Percentiles rank a stretch among this genome's conserved stretches.
phyloP scores from a whole-genome alignment of 139 green algal species.

The Zygnema circumcarinatum region DNA sequence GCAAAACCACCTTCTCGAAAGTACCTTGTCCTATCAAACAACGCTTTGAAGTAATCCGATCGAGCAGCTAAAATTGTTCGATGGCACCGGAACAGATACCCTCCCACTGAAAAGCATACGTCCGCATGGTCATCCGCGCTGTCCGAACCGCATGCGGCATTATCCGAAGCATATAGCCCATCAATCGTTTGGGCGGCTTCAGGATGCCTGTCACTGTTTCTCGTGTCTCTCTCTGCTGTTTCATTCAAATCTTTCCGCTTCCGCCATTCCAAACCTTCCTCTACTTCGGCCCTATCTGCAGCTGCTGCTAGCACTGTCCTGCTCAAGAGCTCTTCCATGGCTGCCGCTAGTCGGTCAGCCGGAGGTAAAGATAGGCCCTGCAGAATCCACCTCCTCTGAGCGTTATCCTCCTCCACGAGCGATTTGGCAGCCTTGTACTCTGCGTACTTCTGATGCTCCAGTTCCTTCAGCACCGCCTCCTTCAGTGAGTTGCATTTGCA shows the following conservation, averaged over 20 bases:
- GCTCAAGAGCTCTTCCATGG: conserved; percentile 12
- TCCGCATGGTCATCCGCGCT: conserved; percentile 40
- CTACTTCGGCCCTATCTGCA: conserved; percentile 10
- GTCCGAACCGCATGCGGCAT: neutral
- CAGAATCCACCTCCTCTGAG: conserved; percentile 40
- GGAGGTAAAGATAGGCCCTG: conserved; percentile 15
- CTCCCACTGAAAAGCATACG: conserved; percentile 37
- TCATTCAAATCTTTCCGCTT: neutral
- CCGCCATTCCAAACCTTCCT: neutral
- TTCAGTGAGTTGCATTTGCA: conserved; percentile 33
- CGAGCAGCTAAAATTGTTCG: conserved; percentile 36
- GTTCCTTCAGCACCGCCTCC: conserved; percentile 29
- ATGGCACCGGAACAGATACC: conserved; percentile 31
- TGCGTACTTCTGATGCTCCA: conserved; percentile 44
- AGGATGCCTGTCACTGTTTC: neutral
- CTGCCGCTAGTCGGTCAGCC: conserved; percentile 29
- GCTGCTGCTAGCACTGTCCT: neutral
- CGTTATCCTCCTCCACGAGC: conserved; percentile 1
- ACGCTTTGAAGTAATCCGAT: conserved; percentile 56
- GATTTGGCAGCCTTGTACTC: conserved; percentile 35
- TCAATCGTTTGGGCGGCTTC: neutral
- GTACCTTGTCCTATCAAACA: conserved; percentile 24
- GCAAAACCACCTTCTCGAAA: conserved; percentile 40
- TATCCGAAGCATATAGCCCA: neutral
- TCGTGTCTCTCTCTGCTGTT: neutral